phyloP scores from a whole-genome alignment of 305 asterid species.

The Rubia occidens region DNA sequence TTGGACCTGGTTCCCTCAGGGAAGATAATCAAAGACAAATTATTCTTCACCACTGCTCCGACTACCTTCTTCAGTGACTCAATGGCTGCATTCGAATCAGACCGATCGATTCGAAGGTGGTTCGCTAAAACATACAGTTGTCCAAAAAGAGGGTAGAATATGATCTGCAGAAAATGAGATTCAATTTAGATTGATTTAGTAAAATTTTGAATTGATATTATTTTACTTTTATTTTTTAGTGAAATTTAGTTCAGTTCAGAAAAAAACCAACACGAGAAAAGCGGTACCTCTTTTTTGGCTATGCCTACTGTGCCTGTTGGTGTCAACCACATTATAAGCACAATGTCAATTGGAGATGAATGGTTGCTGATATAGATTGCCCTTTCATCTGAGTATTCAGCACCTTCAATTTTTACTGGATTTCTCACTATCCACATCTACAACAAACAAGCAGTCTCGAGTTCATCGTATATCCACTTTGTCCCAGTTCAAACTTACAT shows the following conservation, averaged over 20 bases:
- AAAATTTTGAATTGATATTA: no score
- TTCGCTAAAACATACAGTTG: constrained; percentile 41
- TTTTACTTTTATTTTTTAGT: not conserved
- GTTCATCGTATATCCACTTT: no score
- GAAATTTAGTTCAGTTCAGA: not conserved
- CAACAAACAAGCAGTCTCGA: constrained; percentile 16
- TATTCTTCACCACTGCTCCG: constrained; percentile 25
- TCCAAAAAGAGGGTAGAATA: constrained; percentile 42
- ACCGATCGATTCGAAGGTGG: constrained; percentile 46
- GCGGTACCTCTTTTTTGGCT: constrained; percentile 54
- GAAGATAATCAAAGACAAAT: constrained; percentile 35
- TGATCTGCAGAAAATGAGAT: constrained; percentile 22
- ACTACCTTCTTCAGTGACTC: constrained; percentile 43
- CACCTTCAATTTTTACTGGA: constrained; percentile 36
- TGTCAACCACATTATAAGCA: constrained; percentile 48
- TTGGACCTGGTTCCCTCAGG: constrained; percentile 48
- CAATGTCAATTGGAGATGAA: constrained; percentile 40
- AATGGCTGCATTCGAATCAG: constrained; percentile 35
- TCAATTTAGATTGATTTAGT: no score
- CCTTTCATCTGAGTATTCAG: constrained; percentile 29
- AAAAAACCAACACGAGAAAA: no score
- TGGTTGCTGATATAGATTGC: constrained; percentile 43
- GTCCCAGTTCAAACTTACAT: no score
- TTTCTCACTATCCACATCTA: constrained; percentile 43
- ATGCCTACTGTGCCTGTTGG: constrained; percentile 45